These are phyloP conservation scores for Camillea tinctor DNA, from an alignment of 2,329 filamentous ascomycete species.

Conservation along the genomic window DNA sequence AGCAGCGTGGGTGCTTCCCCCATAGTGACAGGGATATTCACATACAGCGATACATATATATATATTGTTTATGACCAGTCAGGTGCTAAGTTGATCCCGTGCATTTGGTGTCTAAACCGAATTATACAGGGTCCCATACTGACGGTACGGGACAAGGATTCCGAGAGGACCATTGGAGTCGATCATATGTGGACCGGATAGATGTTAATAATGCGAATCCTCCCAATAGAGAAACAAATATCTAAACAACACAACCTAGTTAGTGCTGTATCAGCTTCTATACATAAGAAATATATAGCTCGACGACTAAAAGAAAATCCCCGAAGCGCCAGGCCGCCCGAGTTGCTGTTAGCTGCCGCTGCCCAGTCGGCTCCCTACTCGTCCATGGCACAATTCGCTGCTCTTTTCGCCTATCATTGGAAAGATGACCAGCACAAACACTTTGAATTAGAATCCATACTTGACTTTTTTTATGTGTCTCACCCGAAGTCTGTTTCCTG, in stretches of 20 bases:
- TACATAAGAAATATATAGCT: not conserved
- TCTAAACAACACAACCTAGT: not conserved
- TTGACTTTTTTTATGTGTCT: constrained; percentile 8
- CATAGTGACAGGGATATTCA: not conserved
- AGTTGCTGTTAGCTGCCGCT: not conserved
- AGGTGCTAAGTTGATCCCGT: not conserved
- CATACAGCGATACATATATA: not conserved
- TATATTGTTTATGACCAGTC: not conserved
- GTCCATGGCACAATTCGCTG: not conserved
- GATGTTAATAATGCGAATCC: not conserved
- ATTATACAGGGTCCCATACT: not conserved
- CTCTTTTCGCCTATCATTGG: not conserved
- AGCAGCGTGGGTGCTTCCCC: not conserved
- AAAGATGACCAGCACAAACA: not conserved
- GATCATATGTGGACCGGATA: not conserved
- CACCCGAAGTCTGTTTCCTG: constrained; percentile 5
- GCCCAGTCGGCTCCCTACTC: not conserved
- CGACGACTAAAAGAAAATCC: not conserved
- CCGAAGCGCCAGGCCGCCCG: not conserved
- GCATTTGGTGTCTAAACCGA: not conserved
- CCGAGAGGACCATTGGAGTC: not conserved
- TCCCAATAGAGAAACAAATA: not conserved
- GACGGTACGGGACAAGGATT: not conserved
- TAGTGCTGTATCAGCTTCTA: too few relatives aligned
- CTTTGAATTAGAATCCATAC: not conserved